Percentiles rank a stretch among this genome's conserved stretches.
These are phyloP conservation scores for Chytriomyces confervae DNA, from an alignment of 192 early-diverging fungal genomes.

Conservation along the genomic window DNA sequence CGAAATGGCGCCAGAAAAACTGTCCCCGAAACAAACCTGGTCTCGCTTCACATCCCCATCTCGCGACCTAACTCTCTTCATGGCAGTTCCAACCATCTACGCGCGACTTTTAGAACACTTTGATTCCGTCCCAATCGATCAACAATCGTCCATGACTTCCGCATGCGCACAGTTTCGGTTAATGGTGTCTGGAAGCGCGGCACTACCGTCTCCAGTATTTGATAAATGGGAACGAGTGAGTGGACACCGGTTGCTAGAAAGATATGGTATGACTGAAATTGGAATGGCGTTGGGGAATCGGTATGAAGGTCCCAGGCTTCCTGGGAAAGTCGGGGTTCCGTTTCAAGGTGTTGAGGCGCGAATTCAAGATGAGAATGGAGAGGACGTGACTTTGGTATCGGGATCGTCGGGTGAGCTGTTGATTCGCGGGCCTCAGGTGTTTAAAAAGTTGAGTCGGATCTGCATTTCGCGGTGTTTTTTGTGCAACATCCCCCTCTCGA, in stretches of 20 bases:
- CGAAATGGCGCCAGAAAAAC: slow-evolving; percentile 73
- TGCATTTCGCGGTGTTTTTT: background rate
- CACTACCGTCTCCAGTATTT: slow-evolving; percentile 75
- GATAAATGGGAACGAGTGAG: slow-evolving; percentile 72
- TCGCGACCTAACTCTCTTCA: slow-evolving; percentile 73
- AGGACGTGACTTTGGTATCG: slow-evolving; percentile 55
- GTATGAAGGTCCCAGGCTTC: slow-evolving; percentile 42
- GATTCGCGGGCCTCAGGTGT: slow-evolving; percentile 76
- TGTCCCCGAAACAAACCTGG: slow-evolving; percentile 73
- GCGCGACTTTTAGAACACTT: slow-evolving; percentile 70
- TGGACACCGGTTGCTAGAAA: slow-evolving; percentile 78
- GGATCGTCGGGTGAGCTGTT: slow-evolving; percentile 72
- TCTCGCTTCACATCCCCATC: slow-evolving; percentile 59
- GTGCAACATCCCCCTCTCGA: background rate
- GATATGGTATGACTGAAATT: slow-evolving; percentile 91
- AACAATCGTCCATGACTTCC: slow-evolving; percentile 48
- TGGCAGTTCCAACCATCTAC: slow-evolving; percentile 93
- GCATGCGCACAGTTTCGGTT: slow-evolving; percentile 73
- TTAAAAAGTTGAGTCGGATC: slow-evolving; percentile 61
- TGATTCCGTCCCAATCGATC: slow-evolving; percentile 47
- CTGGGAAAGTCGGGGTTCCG: slow-evolving; percentile 77
- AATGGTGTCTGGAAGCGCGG: slow-evolving; percentile 75
- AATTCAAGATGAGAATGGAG: slow-evolving; percentile 58
- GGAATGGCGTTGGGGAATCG: slow-evolving; percentile 85
- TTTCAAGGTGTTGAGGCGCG: slow-evolving; percentile 71